Evolutionary conservation across 345 rosid genomes (phyloP), one percentile per base, ranked within the genome.

Genomic region (Salix purpurea): DNA sequence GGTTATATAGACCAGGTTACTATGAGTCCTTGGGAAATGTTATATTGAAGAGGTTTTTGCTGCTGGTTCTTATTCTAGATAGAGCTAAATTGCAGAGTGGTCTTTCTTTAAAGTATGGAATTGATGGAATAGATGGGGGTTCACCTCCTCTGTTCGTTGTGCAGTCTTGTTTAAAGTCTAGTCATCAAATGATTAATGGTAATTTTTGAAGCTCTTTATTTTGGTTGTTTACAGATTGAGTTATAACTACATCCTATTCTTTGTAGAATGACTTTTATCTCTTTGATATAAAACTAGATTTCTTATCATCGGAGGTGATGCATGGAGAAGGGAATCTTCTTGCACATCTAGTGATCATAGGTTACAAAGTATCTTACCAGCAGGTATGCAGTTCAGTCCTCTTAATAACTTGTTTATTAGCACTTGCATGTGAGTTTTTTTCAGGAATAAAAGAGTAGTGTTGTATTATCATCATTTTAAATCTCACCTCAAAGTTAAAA

Each of bases 51-150:
- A 95, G 99, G 84, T 78, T 93, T 80, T 80, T 95, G 86, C 80
- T 95, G 76, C 90, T 95, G 46, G 92, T 87, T 9, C 93, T 95
- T 70, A 67, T 91, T 46, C 88, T 95, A 50, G 98, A 95, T 83
- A 89, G 91, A 85, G 96, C 90, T 62, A 95, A 95, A 86, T 87
- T 89, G 64, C 86, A 82, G 37, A 89, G 90, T 74, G 76, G 87
- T 82, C 96, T 95, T 77, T 86, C 96, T 78, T 87, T 91, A 19
- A 88, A 88, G 80, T 90, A 89, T 71, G 99, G 99, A 48, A 90
- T 93, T 78, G 99, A 95, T 85, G 99, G 99, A 73, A 54, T 84
- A 44, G 99, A 95, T 68, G 98, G 99, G 70, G 99, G 98, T 74
- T 93, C 99, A 66, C 97, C 98, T 69, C 90, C 87, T 76, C 67